Conservation (phyloP, 2,329 filamentous ascomycete genomes). For the Alternaria panax region DNA sequence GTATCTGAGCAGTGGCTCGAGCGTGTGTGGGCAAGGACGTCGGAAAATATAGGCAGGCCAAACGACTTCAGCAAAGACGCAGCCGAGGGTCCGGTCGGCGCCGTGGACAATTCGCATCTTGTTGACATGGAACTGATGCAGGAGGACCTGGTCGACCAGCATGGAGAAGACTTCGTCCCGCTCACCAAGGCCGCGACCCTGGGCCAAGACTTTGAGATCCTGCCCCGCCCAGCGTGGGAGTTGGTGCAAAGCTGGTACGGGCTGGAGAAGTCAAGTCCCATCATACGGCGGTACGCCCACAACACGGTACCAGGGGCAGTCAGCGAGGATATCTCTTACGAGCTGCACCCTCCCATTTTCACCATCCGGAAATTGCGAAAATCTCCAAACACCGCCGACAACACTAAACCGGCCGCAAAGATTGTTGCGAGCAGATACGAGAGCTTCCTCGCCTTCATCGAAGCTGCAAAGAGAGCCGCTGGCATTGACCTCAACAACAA, state of each 20-base stretch:
- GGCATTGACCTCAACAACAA: slow-evolving; percentile 74
- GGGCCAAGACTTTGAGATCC: slow-evolving; percentile 75
- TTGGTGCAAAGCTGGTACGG: slow-evolving; percentile 85
- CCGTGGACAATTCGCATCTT: slow-evolving; percentile 87
- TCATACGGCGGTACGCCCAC: slow-evolving; percentile 79
- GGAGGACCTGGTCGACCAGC: slow-evolving; percentile 45
- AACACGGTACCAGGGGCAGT: slow-evolving; percentile 70
- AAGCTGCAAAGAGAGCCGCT: slow-evolving; percentile 72
- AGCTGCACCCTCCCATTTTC: slow-evolving; percentile 84
- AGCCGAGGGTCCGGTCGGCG: slow-evolving; percentile 71
- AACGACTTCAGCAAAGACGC: slow-evolving; percentile 66
- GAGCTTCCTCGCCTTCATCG: slow-evolving; percentile 77
- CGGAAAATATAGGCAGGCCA: slow-evolving; percentile 47
- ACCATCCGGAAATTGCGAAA: slow-evolving; percentile 81
- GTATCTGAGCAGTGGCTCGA: slow-evolving; percentile 82
- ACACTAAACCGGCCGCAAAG: slow-evolving; percentile 67
- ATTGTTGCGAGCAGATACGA: slow-evolving; percentile 75
- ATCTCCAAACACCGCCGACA: slow-evolving; percentile 67
- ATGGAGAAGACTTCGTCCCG: slow-evolving; percentile 68
- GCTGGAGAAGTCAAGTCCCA: slow-evolving; percentile 69
- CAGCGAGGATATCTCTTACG: slow-evolving; percentile 75
- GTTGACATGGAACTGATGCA: slow-evolving; percentile 37
- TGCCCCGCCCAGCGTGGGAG: slow-evolving; percentile 83
- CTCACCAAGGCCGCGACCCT: slow-evolving; percentile 71
- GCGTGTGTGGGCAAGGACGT: slow-evolving; percentile 45